Percentiles rank a stretch among this genome's conserved stretches.
These are phyloP conservation scores for Obelidium mucronatum DNA, from an alignment of 192 early-diverging fungal species.

Conservation along the genomic window DNA sequence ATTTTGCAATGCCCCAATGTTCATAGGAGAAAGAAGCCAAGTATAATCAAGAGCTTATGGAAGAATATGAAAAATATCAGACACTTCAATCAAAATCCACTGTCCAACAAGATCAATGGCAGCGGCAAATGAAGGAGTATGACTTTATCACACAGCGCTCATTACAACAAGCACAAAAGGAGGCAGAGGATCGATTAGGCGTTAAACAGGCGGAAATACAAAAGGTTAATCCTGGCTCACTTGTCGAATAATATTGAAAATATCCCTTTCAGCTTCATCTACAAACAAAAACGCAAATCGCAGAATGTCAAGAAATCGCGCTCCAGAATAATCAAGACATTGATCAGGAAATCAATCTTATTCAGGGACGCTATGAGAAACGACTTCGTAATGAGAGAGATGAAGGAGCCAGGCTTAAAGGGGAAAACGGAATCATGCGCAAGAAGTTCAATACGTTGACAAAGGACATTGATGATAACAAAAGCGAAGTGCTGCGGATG, in stretches of 20 bases:
- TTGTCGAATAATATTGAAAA: not conserved
- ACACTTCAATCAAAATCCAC: constrained; percentile 42
- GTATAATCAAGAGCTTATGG: constrained; percentile 64
- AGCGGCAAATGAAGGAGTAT: constrained; percentile 49
- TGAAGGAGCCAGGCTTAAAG: constrained; percentile 61
- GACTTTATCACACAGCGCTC: constrained; percentile 40
- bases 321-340: constrained; percentile 57
- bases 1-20: constrained; percentile 6
- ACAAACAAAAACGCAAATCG: constrained; percentile 44
- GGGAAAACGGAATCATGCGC: constrained; percentile 69
- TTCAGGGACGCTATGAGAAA: constrained; percentile 54
- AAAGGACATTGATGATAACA: constrained; percentile 66
- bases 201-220: constrained; percentile 55
- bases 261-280: constrained; percentile 47
- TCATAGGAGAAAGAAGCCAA: constrained; percentile 55
- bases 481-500: constrained; percentile 55
- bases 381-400: constrained; percentile 57
- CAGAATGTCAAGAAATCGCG: constrained; percentile 56
- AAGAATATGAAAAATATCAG: constrained; percentile 68
- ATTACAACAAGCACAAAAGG: constrained; percentile 45
- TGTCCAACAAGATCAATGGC: constrained; percentile 56
- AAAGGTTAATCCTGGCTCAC: constrained; percentile 33
- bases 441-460: constrained; percentile 69
- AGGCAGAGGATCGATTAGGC: constrained; percentile 51
- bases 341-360: constrained; percentile 55